phyloP scores from a whole-genome alignment of 495 filamentous ascomycete genomes.

The Aspergillus biplanus region DNA sequence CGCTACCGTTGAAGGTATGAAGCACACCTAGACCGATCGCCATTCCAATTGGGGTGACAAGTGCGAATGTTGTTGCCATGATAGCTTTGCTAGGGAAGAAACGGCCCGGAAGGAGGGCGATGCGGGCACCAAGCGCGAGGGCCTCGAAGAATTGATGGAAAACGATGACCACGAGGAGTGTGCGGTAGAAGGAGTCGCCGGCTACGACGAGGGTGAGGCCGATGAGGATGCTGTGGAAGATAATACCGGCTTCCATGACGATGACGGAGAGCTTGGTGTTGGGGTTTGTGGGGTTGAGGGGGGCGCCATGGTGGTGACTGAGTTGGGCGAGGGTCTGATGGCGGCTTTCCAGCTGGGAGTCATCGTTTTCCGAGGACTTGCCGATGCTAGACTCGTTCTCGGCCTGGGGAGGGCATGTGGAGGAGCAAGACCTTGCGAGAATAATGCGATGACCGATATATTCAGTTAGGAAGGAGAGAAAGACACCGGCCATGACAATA shows the following conservation, averaged over 20 bases:
- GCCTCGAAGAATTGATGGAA: conserved; percentile 75
- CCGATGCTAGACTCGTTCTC: conserved; percentile 14
- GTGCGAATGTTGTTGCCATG: conserved; percentile 41
- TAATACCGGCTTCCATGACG: conserved; percentile 70
- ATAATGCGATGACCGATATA: conserved; percentile 58
- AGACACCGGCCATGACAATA: conserved; percentile 67
- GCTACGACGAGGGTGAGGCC: conserved; percentile 43
- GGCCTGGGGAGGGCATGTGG: not conserved
- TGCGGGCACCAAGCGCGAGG: conserved; percentile 72
- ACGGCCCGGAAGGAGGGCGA: conserved; percentile 66
- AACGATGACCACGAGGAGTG: conserved; percentile 72
- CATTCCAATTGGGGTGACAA: conserved; percentile 51
- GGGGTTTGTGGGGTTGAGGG: conserved; percentile 31
- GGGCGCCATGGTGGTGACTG: conserved; percentile 36
- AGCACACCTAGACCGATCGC: conserved; percentile 49
- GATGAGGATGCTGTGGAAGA: conserved; percentile 68
- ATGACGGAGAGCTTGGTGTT: conserved; percentile 59
- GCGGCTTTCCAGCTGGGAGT: conserved; percentile 16
- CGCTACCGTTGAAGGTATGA: conserved; percentile 44
- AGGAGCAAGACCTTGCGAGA: conserved; percentile 24
- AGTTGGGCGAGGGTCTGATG: conserved; percentile 26
- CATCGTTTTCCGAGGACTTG: not conserved
- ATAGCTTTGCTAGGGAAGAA: conserved; percentile 41
- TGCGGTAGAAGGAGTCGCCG: conserved; percentile 58
- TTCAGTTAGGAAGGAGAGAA: conserved; percentile 65